Base-by-base conservation (phyloP, 75 land plant species). In the Azolla pinnata region DNA sequence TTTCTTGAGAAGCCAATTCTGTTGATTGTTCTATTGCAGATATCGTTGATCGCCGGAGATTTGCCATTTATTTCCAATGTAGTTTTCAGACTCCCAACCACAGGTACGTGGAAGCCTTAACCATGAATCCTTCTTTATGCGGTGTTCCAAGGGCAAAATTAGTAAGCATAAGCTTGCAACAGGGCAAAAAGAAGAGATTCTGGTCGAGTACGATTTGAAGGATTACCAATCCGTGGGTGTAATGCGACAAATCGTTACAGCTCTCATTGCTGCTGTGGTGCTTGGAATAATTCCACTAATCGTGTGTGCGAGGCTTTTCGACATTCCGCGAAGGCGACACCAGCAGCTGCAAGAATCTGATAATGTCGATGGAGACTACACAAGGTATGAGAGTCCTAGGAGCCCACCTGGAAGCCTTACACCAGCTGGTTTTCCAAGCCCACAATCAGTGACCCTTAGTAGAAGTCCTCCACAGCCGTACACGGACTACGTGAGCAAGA, bases 401-500 rank as follows among this genome's bases (percentile, higher is more conserved):
- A 67, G 24, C 78, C 57, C 29, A 30, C 28, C 42, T 58, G 54
- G 31, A 47, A 67, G 29, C 67, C 32, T 33, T 4, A 12, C 31
- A 9, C 24, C 54, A 25, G 27, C 16, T 29, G 12, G 24, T 27
- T 52, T 52, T 52, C 29, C 24, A 3, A 26, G 29, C 14, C 54
- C 26, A 26, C 54, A 52, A 25, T 27, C 54, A 25, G 54, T 52
- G 44, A 29, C 51, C 1, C 65, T 76, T 24, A 82, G 83, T 9
- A 71, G 79, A 17, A 85, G 84, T 9, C 78, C 80, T 47, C 90
- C 86, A 31, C 83, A 77, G 48, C 87, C 90, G 0, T 89, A 80
- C 54, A 67, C 88, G 3, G 96, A 93, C 7, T 93, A 93, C 66
- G 79, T 89, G 23, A 76, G 87, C 63, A 83, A 82, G 66, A 93